phyloP scores from a whole-genome alignment of 805 yeast species.

The Myxozyma mucilagina region DNA sequence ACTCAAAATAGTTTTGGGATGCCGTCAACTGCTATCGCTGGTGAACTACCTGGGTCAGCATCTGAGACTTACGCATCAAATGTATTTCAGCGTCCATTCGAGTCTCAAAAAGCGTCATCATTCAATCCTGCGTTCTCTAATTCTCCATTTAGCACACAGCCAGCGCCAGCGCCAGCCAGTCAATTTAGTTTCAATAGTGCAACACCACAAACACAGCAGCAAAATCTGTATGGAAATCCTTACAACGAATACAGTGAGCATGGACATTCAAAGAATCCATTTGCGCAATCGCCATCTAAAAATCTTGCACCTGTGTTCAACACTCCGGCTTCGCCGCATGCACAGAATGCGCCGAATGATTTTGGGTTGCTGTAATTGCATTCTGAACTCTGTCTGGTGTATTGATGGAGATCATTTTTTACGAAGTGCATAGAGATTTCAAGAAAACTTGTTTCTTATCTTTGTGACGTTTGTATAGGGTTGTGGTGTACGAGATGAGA shows the following conservation, averaged over 20 bases:
- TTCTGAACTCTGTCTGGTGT: neutral
- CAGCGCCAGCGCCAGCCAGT: neutral
- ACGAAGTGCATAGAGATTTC: neutral
- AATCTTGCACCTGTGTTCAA: neutral
- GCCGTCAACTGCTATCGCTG: no score
- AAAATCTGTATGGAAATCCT: neutral
- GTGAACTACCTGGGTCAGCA: no score
- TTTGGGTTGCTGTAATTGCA: neutral
- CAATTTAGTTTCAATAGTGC: neutral
- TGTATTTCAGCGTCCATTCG: no score
- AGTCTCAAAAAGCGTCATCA: neutral
- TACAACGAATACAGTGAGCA: no score
- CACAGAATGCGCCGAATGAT: neutral
- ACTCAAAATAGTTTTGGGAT: no score
- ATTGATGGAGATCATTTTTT: neutral
- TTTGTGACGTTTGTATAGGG: no score
- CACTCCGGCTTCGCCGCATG: neutral
- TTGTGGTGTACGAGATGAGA: no score
- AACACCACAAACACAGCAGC: neutral
- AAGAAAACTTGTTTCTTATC: no score
- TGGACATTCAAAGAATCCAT: slow-evolving; percentile 72
- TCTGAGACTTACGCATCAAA: no score
- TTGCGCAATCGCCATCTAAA: slow-evolving; percentile 45
- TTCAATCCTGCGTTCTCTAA: neutral
- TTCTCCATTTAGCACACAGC: neutral